phyloP scores from a whole-genome alignment of 805 yeast genomes.

The Spathaspora arborariae region DNA sequence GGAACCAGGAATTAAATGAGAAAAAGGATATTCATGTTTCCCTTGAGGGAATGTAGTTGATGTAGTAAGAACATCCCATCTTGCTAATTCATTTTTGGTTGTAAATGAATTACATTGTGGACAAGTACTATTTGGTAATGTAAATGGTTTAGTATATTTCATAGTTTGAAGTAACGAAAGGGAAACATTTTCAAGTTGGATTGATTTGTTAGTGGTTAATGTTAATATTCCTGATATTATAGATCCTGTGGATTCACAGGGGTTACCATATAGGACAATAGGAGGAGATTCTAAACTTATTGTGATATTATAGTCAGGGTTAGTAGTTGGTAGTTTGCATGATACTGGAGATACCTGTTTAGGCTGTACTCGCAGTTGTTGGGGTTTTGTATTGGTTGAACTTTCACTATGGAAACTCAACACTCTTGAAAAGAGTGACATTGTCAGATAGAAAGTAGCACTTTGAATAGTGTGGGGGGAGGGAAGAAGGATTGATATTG shows the following conservation, averaged over 20 bases:
- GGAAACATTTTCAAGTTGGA: slow-evolving; percentile 54
- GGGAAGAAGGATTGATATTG: too few relatives aligned
- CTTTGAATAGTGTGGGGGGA: too few relatives aligned
- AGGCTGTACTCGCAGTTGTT: neutral
- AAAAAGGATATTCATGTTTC: slow-evolving; percentile 85
- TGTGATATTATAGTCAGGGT: slow-evolving; percentile 29
- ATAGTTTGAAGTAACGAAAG: slow-evolving; percentile 71
- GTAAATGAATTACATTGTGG: slow-evolving; percentile 22
- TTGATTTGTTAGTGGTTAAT: slow-evolving; percentile 27
- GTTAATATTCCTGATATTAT: slow-evolving; percentile 72
- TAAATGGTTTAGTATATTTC: slow-evolving; percentile 61
- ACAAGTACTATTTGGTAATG: slow-evolving; percentile 42
- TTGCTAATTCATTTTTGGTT: slow-evolving; percentile 60
- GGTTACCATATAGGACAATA: slow-evolving; percentile 74
- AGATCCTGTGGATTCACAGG: slow-evolving; percentile 79
- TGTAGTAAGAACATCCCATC: slow-evolving; percentile 79
- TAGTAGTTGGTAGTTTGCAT: neutral
- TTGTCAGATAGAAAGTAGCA: neutral
- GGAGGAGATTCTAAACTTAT: slow-evolving; percentile 89
- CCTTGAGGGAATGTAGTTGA: slow-evolving; percentile 60
- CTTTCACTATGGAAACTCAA: neutral
- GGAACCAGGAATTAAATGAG: slow-evolving; percentile 83
- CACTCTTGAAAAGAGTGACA: neutral
- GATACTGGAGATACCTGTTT: neutral
- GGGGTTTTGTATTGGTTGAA: neutral